Base-by-base conservation (phyloP, 192 early-diverging fungal species). In the Linnemannia elongata region DNA sequence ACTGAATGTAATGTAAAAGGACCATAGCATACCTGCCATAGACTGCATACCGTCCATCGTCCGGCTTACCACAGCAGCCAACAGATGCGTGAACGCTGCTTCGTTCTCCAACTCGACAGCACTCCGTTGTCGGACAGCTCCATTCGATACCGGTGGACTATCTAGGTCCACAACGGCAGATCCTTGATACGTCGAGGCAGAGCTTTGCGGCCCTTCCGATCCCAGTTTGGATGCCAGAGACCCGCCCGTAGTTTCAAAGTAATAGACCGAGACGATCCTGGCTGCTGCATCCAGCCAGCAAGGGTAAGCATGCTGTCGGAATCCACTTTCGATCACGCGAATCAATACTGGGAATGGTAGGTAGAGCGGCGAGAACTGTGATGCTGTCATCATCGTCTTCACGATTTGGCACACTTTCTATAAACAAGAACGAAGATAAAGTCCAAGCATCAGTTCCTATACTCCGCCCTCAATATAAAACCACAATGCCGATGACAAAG, bases 251-350 rank as follows among this genome's bases (percentile, higher is more conserved):
- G 85, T 71, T 20, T 87, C 85, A 76, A 81, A 81, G 60, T 87
- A 87, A 80, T 92, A 92, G 0, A 93, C 91, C 3, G 91, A 90
- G 20, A 91, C 83, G 13, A 91, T 77, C 63, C 83, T 80, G 22
- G 88, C 78, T 3, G 89, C 81, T 12, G 88, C 91, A 84, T 93
- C 89, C 13, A 93, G 80, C 92, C 90, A 93, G 77, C 77, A 91
- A 12, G 90, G 63, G 54, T 87, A 83, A 4, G 78, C 82, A 42
- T 81, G 49, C 39, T 69, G 72, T 47, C 69, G 81, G 52, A 88
- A 93, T 57, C 88, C 85, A 33, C 79, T 84, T 52, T 92, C 81
- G 36, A 91, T 77, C 6, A 92, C 41, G 5, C 44, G 42, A 20
- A 88, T 66, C 33, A 93, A 49, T 15, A 81, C 63, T 4, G 76